phyloP scores from a whole-genome alignment of 108 stramenopile species.

The Mediolabrus comicus region DNA sequence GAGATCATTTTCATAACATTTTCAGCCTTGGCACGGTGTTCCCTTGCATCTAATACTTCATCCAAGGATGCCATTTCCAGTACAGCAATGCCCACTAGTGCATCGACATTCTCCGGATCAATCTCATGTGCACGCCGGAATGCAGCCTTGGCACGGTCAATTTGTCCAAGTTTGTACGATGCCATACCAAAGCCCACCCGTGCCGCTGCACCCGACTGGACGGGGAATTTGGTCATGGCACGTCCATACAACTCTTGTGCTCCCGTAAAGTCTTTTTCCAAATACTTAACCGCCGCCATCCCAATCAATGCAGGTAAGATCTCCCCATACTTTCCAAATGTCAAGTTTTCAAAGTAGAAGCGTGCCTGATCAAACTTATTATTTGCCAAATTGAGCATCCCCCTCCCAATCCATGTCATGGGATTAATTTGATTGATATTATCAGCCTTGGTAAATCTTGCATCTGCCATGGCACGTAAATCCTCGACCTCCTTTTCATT shows the following conservation, averaged over 20 bases:
- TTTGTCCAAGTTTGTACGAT: constrained; percentile 82
- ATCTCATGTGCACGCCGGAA: constrained; percentile 74
- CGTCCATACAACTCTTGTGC: constrained; percentile 65
- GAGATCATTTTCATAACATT: constrained; percentile 83
- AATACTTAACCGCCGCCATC: constrained; percentile 73
- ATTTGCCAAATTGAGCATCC: constrained; percentile 64
- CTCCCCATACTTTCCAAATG: constrained; percentile 66
- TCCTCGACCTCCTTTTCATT: constrained; percentile 47
- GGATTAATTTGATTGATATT: constrained; percentile 78
- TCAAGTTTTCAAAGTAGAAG: constrained; percentile 80
- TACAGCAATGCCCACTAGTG: constrained; percentile 76
- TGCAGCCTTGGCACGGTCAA: constrained; percentile 85
- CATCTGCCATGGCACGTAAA: constrained; percentile 62
- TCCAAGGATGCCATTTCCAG: constrained; percentile 79
- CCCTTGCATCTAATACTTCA: constrained; percentile 43
- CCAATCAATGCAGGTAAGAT: constrained; percentile 84
- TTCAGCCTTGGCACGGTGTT: constrained; percentile 62
- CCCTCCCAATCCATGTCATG: constrained; percentile 88
- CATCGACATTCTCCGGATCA: constrained; percentile 82
- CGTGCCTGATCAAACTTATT: constrained; percentile 67
- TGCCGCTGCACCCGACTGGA: constrained; percentile 47
- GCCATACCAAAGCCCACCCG: constrained; percentile 83
- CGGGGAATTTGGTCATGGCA: constrained; percentile 57
- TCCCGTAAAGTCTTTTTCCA: constrained; percentile 60
- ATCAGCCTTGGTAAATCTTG: constrained; percentile 64